phyloP scores from a whole-genome alignment of 2,329 filamentous ascomycete species.

The Colletotrichum euphorbiae region DNA sequence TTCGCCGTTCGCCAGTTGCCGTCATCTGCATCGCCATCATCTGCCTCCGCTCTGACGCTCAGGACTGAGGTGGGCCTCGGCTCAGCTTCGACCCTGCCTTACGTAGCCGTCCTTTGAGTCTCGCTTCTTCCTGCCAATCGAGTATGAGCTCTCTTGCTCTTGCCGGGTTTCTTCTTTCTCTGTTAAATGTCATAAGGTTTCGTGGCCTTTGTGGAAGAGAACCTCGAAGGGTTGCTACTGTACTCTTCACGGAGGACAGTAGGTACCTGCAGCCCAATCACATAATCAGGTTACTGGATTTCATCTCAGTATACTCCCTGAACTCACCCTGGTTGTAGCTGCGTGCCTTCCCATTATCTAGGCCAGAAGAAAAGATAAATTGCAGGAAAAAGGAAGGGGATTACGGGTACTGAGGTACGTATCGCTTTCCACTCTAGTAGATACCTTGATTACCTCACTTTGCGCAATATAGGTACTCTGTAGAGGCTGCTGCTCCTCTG shows the following conservation, averaged over 20 bases:
- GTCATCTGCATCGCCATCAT: not conserved
- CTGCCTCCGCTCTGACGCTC: not conserved
- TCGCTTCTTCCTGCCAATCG: constrained; percentile 16
- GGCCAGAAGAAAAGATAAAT: not conserved
- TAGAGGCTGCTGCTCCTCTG: not conserved
- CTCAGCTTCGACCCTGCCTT: not conserved
- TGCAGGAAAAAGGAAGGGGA: not conserved
- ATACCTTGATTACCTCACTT: not conserved
- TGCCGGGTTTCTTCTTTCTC: not conserved
- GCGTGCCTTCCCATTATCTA: not conserved
- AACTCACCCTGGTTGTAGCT: not conserved
- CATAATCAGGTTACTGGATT: too few species aligned
- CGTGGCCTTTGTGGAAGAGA: not conserved
- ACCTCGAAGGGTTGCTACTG: not conserved
- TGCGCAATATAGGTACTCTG: too few species aligned
- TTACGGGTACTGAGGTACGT: constrained; percentile 1
- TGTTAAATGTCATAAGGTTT: not conserved
- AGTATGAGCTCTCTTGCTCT: constrained; percentile 13
- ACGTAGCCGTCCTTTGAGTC: not conserved
- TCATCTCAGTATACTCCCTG: too few species aligned
- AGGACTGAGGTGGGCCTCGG: not conserved
- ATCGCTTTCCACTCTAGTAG: constrained; percentile 3
- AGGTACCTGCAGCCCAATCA: too few species aligned
- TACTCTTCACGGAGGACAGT: too few species aligned
- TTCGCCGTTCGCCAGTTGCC: not conserved